Evolutionary conservation across 2,329 filamentous ascomycete species (phyloP), one percentile per base, ranked within the genome.

Genomic region (Ophiocordyceps polyrhachis-furcata): DNA sequence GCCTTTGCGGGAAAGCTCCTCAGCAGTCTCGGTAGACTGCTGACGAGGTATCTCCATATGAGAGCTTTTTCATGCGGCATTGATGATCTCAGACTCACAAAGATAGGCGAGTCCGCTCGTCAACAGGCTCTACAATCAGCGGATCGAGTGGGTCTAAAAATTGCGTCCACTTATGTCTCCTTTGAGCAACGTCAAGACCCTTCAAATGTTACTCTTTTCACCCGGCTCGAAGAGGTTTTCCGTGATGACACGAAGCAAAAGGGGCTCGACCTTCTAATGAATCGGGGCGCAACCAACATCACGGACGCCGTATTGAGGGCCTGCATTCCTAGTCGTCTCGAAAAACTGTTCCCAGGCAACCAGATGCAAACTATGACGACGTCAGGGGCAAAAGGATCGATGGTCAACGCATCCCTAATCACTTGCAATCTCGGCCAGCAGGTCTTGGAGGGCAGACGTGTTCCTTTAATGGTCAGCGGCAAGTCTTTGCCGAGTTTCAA

Each of bases 351-450:
- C 62, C 91, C 91, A 1, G 82, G 81, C 57, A 98, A 98, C 57
- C 89, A 96, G 64, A 98, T 98, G 89, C 91, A 98, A 69, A 79
- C 84, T 51, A 98, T 98, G 91, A 98, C 91, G 20, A 83, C 81
- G 14, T 95, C 91, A 46, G 91, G 91, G 61, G 91, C 91, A 44
- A 98, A 98, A 66, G 91, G 91, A 58, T 83, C 77, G 45, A 70
- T 76, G 55, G 91, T 98, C 62, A 98, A 98, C 59, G 91, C 91
- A 43, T 95, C 93, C 56, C 76, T 95, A 48, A 98, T 98, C 61
- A 96, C 89, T 23, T 96, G 89, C 62, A 95, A 98, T 58, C 73
- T 98, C 38, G 91, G 91, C 44, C 91, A 98, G 58, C 91, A 98
- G 59, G 86, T 94, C 65, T 64, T 98, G 54, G 91, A 98, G 71